Evolutionary conservation across 768 basidiomycete species (phyloP).

Genomic region (Xerocomellus intermedius): DNA sequence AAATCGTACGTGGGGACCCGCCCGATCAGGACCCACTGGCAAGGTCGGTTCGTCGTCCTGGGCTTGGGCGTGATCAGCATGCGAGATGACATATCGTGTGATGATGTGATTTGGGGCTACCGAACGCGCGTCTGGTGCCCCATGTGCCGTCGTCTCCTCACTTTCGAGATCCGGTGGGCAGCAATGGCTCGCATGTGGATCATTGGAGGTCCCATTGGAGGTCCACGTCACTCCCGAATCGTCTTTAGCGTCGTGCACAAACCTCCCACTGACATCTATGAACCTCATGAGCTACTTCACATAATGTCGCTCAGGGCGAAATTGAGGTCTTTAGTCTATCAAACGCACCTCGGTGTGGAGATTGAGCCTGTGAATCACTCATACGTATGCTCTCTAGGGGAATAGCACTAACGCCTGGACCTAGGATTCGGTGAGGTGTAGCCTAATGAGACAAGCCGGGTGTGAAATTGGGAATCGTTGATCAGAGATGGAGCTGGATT

Average conservation of each 20-base stretch:
- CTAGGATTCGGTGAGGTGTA: background rate
- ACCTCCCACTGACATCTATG: slow-evolving; percentile 2
- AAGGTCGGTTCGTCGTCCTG: slow-evolving; percentile 19
- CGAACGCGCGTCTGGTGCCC: background rate
- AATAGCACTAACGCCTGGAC: background rate
- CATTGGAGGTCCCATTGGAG: background rate
- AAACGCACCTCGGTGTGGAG: slow-evolving; percentile 12
- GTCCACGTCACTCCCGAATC: background rate
- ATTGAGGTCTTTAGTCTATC: background rate
- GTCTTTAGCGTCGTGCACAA: slow-evolving; percentile 13
- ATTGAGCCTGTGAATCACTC: slow-evolving; percentile 8
- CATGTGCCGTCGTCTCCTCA: background rate
- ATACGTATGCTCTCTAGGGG: slow-evolving; percentile 2
- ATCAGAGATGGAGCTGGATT: background rate
- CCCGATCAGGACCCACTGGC: slow-evolving; percentile 9
- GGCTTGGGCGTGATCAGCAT: slow-evolving; percentile 4
- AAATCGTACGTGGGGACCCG: slow-evolving; percentile 52
- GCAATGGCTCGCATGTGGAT: background rate
- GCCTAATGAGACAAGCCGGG: background rate
- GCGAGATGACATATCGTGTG: background rate
- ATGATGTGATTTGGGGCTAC: background rate
- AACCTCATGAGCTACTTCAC: slow-evolving; percentile 8
- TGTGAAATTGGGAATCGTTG: background rate
- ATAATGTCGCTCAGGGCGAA: background rate
- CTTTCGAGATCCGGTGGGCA: slow-evolving; percentile 6